Conservation (phyloP, 768 basidiomycete species). For the Filobasidium floriforme region DNA sequence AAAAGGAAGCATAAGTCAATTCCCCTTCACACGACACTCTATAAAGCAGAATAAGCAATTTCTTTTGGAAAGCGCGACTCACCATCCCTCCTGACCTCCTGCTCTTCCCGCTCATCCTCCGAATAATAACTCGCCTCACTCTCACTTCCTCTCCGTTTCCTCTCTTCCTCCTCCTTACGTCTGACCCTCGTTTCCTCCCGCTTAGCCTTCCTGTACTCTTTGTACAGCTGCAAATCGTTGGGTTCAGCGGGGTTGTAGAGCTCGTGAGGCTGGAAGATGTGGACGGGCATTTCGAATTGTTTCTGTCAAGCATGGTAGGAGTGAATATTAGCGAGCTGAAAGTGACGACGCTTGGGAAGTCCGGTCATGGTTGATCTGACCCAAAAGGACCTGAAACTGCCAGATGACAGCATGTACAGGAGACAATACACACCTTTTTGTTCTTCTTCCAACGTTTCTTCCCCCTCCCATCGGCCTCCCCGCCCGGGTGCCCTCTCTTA, state of each 20-base stretch:
- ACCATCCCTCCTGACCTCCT: slow-evolving; percentile 33
- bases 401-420: slow-evolving; percentile 1
- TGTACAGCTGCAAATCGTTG: slow-evolving; percentile 42
- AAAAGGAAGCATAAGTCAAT: background rate
- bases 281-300: slow-evolving; percentile 27
- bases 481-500: slow-evolving; percentile 20
- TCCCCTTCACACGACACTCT: slow-evolving; percentile 31
- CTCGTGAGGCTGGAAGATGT: slow-evolving; percentile 40
- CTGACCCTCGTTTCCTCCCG: slow-evolving; percentile 34
- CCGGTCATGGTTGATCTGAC: no score
- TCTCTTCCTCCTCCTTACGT: slow-evolving; percentile 29
- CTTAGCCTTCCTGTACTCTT: slow-evolving; percentile 35
- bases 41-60: no score
- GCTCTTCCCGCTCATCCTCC: slow-evolving; percentile 39
- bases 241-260: slow-evolving; percentile 43
- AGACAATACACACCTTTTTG: slow-evolving; percentile 30
- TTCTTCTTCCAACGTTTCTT: slow-evolving; percentile 33
- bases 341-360: no score
- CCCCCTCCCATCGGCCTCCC: slow-evolving; percentile 14
- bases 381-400: background rate
- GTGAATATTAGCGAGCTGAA: no score
- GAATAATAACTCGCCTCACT: slow-evolving; percentile 35
- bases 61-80: slow-evolving; percentile 16
- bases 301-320: slow-evolving; percentile 24
- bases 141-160: slow-evolving; percentile 27